Evolutionary conservation across 2,329 filamentous ascomycete species (phyloP).

Genomic region (Colletotrichum orchidophilum): DNA sequence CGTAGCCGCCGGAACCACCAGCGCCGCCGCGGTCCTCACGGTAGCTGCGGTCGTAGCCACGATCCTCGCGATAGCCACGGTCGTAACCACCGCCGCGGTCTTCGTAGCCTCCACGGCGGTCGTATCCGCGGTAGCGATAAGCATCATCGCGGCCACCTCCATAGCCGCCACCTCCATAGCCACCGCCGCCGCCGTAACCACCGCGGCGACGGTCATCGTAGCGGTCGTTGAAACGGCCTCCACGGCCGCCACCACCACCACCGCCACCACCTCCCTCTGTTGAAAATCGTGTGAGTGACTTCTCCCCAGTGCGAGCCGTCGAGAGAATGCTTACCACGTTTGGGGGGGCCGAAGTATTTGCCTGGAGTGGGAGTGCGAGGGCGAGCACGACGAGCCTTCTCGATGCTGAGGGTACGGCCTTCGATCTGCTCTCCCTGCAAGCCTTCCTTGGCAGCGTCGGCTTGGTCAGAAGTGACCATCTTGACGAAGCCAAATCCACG

Average conservation of each 20-base stretch:
- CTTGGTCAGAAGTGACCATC: conserved; percentile 95
- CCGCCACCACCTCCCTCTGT: conserved; percentile 54
- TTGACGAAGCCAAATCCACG: conserved; percentile 99
- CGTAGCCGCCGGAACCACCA: conserved; percentile 53
- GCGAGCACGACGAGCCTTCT: conserved; percentile 95
- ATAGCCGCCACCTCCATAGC: conserved; percentile 51
- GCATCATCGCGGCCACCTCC: conserved; percentile 63
- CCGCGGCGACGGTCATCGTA: conserved; percentile 74
- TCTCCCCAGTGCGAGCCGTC: neutral
- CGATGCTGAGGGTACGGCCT: conserved; percentile 94
- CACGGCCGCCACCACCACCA: conserved; percentile 54
- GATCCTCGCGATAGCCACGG: conserved; percentile 60
- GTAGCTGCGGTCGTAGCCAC: conserved; percentile 56
- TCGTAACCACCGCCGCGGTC: conserved; percentile 54
- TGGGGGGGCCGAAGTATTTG: conserved; percentile 98
- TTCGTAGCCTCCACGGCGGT: conserved; percentile 49
- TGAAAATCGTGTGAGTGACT: neutral
- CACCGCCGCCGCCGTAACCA: conserved; percentile 58
- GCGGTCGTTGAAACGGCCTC: conserved; percentile 60
- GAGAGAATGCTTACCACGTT: conserved; percentile 77
- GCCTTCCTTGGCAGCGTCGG: conserved; percentile 95
- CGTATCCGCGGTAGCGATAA: conserved; percentile 64
- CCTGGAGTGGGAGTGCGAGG: conserved; percentile 96
- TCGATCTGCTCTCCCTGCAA: conserved; percentile 96
- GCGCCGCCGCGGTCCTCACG: conserved; percentile 57